A percentile compares a stretch with the other conserved stretches of the same genome.
phyloP scores from a whole-genome alignment of 2,329 filamentous ascomycete genomes.

The Escovopsis weberi region DNA sequence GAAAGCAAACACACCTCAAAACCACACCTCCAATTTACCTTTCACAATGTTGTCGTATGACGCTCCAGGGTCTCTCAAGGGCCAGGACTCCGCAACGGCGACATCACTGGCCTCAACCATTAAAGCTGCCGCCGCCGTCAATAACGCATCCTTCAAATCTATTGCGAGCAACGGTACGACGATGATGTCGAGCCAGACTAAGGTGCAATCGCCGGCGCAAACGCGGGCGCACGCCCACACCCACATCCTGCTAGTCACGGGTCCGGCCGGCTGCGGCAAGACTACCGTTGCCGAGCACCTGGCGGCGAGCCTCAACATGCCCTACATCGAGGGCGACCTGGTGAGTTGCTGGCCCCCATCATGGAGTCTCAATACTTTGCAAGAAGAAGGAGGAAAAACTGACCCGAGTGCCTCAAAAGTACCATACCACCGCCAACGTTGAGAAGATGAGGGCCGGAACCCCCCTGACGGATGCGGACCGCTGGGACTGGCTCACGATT shows the following conservation, averaged over 20 bases:
- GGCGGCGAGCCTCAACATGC: constrained; percentile 45
- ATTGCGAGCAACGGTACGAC: constrained; percentile 15
- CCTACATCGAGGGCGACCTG: constrained; percentile 66
- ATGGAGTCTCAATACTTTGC: no score
- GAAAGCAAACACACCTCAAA: neutral
- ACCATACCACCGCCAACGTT: constrained; percentile 63
- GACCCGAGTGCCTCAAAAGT: constrained; percentile 30
- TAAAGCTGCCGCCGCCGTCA: neutral
- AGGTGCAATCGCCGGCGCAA: no score
- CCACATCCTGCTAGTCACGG: constrained; percentile 71
- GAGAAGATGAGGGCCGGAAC: constrained; percentile 80
- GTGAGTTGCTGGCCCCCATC: constrained; percentile 30
- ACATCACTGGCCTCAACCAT: constrained; percentile 1
- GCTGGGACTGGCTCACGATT: constrained; percentile 90
- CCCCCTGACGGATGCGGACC: constrained; percentile 80
- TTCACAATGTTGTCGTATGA: neutral
- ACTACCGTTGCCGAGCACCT: constrained; percentile 57
- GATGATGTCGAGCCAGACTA: constrained; percentile 10
- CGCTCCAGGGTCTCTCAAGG: constrained; percentile 12
- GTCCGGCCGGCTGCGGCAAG: constrained; percentile 68
- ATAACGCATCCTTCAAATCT: constrained; percentile 8
- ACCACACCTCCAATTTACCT: neutral
- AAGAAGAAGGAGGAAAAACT: neutral
- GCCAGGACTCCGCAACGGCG: constrained; percentile 18
- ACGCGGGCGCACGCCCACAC: constrained; percentile 22